A percentile compares a stretch with the other conserved stretches of the same genome.
Evolutionary conservation across 108 stramenopile species (phyloP).

Genomic region (Thalassiosira profunda): DNA sequence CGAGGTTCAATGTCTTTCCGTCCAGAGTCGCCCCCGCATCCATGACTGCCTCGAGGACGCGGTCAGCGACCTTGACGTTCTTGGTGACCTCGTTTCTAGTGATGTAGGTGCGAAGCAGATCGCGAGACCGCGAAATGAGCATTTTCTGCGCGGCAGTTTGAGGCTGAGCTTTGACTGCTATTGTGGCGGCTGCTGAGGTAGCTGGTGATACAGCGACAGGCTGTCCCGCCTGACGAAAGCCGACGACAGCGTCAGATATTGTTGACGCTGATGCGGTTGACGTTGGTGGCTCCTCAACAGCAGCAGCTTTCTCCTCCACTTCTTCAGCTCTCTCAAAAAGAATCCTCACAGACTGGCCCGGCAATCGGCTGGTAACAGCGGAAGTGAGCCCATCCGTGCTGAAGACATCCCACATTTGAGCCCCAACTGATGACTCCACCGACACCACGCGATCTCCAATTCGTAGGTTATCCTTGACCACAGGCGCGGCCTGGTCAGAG

Average conservation of each 20-base stretch:
- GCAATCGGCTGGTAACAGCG: slow-evolving; percentile 81
- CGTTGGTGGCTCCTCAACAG: slow-evolving; percentile 1
- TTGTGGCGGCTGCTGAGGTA: slow-evolving; percentile 4
- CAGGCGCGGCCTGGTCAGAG: slow-evolving; percentile 60
- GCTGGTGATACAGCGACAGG: too few relatives aligned
- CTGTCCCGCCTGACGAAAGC: slow-evolving; percentile 37
- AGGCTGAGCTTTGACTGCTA: slow-evolving; percentile 4
- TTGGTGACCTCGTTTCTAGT: slow-evolving; percentile 49
- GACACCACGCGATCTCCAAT: slow-evolving; percentile 81
- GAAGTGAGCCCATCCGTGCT: slow-evolving; percentile 83
- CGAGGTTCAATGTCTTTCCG: slow-evolving; percentile 71
- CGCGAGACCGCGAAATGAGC: slow-evolving; percentile 72
- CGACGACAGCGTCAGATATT: slow-evolving; percentile 45
- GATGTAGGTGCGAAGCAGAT: slow-evolving; percentile 71
- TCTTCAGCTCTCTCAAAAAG: slow-evolving; percentile 64
- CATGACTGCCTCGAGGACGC: slow-evolving; percentile 82
- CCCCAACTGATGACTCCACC: slow-evolving; percentile 79
- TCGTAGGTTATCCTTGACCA: slow-evolving; percentile 63
- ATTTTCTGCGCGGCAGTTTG: slow-evolving; percentile 46
- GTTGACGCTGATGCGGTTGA: slow-evolving; percentile 16
- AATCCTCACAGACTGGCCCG: slow-evolving; percentile 75
- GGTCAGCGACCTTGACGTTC: slow-evolving; percentile 80
- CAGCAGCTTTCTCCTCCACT: slow-evolving; percentile 4
- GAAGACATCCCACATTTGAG: slow-evolving; percentile 85
- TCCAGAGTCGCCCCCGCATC: slow-evolving; percentile 73